Evolutionary conservation across 768 basidiomycete genomes (phyloP), one percentile per base, ranked within the genome.

Genomic region (Lentinula sp.): DNA sequence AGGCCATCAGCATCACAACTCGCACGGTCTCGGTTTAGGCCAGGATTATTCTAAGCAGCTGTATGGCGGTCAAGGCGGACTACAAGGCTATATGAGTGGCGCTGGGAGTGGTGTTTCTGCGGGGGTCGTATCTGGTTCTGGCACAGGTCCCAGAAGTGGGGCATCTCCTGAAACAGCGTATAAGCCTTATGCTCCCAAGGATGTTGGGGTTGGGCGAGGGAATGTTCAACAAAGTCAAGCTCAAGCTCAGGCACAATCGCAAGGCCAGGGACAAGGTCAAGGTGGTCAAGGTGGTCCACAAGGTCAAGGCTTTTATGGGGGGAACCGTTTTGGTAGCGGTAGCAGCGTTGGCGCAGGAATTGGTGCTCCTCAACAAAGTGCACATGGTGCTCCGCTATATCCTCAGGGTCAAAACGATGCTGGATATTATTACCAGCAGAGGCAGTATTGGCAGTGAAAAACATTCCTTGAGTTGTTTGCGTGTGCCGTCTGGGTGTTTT

Each of bases 101-200:
- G 75, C 74, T 16, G 70, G 37, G 9, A 13, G 72, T 18, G 45
- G 80, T 79, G 70, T 78, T 56, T 49, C 61, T 55, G 58, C 63
- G 74, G 64, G 65, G 79, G 59, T 81, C 80, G 28, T 42, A 65
- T 82, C 81, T 28, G 76, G 76, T 36, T 73, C 71, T 2, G 78
- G 77, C 20, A 75, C 79, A 41, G 85, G 81, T 4, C 81, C 81
- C 10, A 74, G 81, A 13, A 77, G 78, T 18, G 82, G 80, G 37
- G 76, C 78, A 13, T 90, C 88, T 6, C 89, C 90, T 1, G 90
- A 91, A 72, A 75, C 84, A 7, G 74, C 87, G 15, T 91, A 90
- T 74, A 91, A 92, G 69, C 85, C 88, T 10, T 91, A 91, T 67
- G 82, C 81, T 4, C 76, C 80, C 10, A 89, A 90, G 76, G 90